These are phyloP conservation scores for Gelatoporia subvermispora DNA, from an alignment of 768 basidiomycete genomes.

Conservation along the genomic window DNA sequence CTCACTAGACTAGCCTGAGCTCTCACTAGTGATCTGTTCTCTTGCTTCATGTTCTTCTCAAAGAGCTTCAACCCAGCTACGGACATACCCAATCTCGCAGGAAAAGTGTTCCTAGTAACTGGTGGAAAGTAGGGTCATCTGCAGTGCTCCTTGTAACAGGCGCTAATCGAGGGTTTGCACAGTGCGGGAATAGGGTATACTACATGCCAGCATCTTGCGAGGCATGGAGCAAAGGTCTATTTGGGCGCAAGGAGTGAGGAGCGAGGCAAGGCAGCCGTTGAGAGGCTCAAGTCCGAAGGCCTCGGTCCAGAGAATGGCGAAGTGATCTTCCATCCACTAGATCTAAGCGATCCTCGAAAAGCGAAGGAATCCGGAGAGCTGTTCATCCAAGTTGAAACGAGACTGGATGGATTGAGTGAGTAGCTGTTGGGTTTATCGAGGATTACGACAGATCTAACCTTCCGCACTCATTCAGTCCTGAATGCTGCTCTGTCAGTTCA, in stretches of 20 bases:
- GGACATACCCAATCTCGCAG: conserved; percentile 42
- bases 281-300: conserved; percentile 29
- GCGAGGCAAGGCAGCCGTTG: conserved; percentile 28
- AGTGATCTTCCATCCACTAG: conserved; percentile 33
- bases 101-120: conserved; percentile 44
- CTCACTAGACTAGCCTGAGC: neutral
- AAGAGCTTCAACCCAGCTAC: conserved; percentile 22
- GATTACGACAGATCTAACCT: conserved; percentile 21
- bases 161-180: neutral
- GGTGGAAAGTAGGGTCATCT: conserved; percentile 38
- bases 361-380: conserved; percentile 32
- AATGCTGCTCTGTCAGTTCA: conserved; percentile 46
- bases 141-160: neutral
- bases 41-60: conserved; percentile 6
- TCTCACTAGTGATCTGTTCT: neutral
- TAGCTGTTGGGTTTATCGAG: neutral
- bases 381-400: conserved; percentile 33
- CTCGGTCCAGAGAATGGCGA: conserved; percentile 24
- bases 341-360: conserved; percentile 32
- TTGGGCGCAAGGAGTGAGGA: conserved; percentile 31
- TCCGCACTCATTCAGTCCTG: conserved; percentile 34
- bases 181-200: conserved; percentile 34
- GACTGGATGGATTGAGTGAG: conserved; percentile 41
- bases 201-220: conserved; percentile 33
- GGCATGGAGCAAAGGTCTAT: conserved; percentile 39